These are phyloP conservation scores for Penicillium sp. DNA, from an alignment of 2,329 filamentous ascomycete species.

Conservation along the genomic window DNA sequence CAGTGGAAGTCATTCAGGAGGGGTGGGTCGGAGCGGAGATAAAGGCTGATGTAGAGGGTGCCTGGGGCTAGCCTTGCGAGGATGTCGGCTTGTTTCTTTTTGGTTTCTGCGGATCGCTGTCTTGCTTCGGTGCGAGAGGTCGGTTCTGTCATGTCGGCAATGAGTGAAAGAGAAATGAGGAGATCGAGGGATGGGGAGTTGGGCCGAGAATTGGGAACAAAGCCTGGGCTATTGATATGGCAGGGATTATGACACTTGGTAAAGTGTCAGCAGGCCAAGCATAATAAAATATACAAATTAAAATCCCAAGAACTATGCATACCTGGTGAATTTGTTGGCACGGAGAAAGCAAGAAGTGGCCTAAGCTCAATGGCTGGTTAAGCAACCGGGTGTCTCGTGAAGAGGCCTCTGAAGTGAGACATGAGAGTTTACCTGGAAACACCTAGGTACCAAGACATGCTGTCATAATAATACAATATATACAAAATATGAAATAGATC, in stretches of 20 bases:
- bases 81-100: neutral
- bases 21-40: constrained; percentile 5
- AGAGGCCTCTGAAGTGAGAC: neutral
- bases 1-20: constrained; percentile 14
- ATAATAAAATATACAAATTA: no score
- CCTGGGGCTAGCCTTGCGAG: neutral
- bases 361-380: no score
- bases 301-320: no score
- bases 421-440: neutral
- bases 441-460: neutral
- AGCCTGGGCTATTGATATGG: no score
- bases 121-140: neutral
- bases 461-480: no score
- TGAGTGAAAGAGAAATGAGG: neutral
- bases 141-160: neutral
- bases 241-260: no score
- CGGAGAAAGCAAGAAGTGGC: no score
- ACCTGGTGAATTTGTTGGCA: no score
- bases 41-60: constrained; percentile 2
- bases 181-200: neutral
- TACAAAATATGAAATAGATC: no score
- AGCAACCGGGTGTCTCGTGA: no score
- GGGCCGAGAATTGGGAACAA: neutral
- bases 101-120: neutral
- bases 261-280: no score